Base-by-base conservation (phyloP, 805 yeast species). In the Torulaspora indica region DNA sequence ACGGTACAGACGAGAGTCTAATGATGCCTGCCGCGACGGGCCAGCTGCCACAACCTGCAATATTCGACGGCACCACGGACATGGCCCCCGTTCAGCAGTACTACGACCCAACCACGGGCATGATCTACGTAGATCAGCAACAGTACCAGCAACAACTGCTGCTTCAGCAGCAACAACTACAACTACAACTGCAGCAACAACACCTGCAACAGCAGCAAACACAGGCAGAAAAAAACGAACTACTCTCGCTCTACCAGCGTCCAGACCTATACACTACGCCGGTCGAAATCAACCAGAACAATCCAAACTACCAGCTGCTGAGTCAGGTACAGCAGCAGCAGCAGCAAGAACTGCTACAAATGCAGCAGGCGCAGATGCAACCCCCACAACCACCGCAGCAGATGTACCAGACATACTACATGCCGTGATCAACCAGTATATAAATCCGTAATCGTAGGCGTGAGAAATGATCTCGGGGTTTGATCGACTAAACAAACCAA, bases 61-160 rank as follows among this genome's bases (percentile, higher is more conserved):
- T 52, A 6, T 60, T 57, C 40, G 60, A 56, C 46, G 57, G 67
- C 29, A 30, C 31, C 14, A 42, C 46, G 15, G 47, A 45, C 35
- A 30, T 31, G 5, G 8, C 31, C 8, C 45, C 67, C 49, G 66
- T 76, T 62, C 63, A 83, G 67, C 91, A 82, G 56, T 84, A 79
- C 58, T 72, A 82, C 15, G 90, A 84, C 54, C 88, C 89, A 2
- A 68, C 74, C 6, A 81, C 88, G 0, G 90, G 91, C 9, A 74
- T 78, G 38, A 64, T 82, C 3, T 84, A 83, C 54, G 76, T 83
- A 28, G 90, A 84, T 55, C 74, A 80, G 8, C 78, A 75, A 35
- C 88, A 82, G 54, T 85, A 82, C 38, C 58, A 50, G 43, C 55
- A 57, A 23, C 57, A 50, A 29, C 60, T 31, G 15, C 49, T 42